Base-by-base conservation (phyloP, 148 eudicot genomes). In the Silene latifolia region DNA sequence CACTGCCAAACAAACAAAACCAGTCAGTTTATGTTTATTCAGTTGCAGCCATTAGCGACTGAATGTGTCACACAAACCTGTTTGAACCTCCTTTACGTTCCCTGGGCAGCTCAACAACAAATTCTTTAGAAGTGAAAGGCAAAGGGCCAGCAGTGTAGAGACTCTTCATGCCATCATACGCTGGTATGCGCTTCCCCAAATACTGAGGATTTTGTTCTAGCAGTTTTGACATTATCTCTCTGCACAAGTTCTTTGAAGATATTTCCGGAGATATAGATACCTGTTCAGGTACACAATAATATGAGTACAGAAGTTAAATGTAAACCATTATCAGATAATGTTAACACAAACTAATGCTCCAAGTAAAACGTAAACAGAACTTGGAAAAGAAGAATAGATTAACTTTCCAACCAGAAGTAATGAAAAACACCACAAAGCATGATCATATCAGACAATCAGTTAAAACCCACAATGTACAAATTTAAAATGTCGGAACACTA, bases 121-220 rank as follows among this genome's bases (percentile, higher is more conserved):
- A 93, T 0, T 91, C 89, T 59, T 80, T 88, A 0, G 98, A 86
- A 0, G 61, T n/a, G 32, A 93, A 93, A 0, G 93, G 93, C 67
- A 93, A 61, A 19, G 85, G 56, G 5, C 92, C 92, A 13, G 93
- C 93, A 15, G 93, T 83, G 63, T 82, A 90, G 0, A 86, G 60
- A 57, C 87, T 87, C 79, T 93, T 90, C 1, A 83, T 82, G 5
- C 96, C 96, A 82, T 93, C 96, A 81, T 85, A 90, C 4, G 92
- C 96, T 0, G 88, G 78, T 39, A 32, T 47, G 12, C 80, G 44
- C 12, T 75, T 85, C 0, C 84, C 86, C 65, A 93, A 47, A 59
- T 86, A 76, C 14, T 71, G 59, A 0, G 61, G 64, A 72, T 79
- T 81, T 3, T 53, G 39, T 11, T 70, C 63, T 1, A 84, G 80